Base-by-base conservation (phyloP, 768 basidiomycete genomes). In the Boletus pseudo-olivaceus region DNA sequence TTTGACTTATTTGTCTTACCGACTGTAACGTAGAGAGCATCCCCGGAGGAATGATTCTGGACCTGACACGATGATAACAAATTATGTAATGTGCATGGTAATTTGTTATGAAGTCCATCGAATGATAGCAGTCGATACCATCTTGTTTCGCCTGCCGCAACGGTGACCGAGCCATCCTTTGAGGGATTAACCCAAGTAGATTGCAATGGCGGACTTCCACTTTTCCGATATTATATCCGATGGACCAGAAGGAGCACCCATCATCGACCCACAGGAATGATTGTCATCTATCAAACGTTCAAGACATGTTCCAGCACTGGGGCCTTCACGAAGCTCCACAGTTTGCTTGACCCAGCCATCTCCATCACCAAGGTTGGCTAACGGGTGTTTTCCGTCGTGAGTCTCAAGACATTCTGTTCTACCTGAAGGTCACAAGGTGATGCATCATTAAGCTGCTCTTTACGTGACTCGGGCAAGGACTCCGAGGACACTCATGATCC, bases 1-100 rank as follows among this genome's bases (percentile, higher is more conserved):
- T 56, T 54, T 57, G 57, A 17, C 43, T 58, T 53, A 38, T 55
- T 53, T 47, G 40, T 39, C 30, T 38, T 41, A 39, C 30, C 45
- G 14, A 53, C 43, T 72, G 69, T 71, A 67, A 15, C 58, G 55
- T 68, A 58, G 53, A 52, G 47, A 50, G 23, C 43, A 55, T 19
- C 26, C 35, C 7, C 30, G 23, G 23, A 32, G 57, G 39, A 32
- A 55, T 12, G 6, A 19, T 38, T 40, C n/a, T n/a, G n/a, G n/a
- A n/a, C n/a, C n/a, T n/a, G n/a, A n/a, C n/a, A 29, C 6, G 52
- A 17, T 29, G 55, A 27, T 1, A 11, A 33, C 14, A 23, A 29
- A 29, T 11, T 14, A n/a, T n/a, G n/a, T n/a, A 9, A 30, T 30
- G 23, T 12, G 26, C 12, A 12, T 14, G 47, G 7, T 49, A 27